phyloP scores from a whole-genome alignment of 2,329 filamentous ascomycete species.

The Ciborinia camelliae region DNA sequence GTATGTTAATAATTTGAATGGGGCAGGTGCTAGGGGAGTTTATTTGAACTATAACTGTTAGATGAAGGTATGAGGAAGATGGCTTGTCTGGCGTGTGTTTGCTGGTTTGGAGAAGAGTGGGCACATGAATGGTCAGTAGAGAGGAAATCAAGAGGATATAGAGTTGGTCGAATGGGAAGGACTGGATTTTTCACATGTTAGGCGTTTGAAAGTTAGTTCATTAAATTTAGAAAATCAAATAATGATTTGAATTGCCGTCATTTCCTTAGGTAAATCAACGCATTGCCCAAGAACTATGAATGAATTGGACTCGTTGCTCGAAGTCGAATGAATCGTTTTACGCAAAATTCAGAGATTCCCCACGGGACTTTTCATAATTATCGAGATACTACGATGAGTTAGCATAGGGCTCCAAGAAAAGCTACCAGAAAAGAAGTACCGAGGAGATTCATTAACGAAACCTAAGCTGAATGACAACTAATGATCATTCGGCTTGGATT shows the following conservation, averaged over 20 bases:
- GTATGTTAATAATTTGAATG: conserved; percentile 20
- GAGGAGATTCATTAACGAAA: background rate
- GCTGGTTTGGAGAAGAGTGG: background rate
- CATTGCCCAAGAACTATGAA: background rate
- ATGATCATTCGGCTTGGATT: background rate
- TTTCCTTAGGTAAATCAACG: background rate
- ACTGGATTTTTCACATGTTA: background rate
- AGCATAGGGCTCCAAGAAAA: background rate
- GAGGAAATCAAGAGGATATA: accelerated
- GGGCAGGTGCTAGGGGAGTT: conserved; percentile 19
- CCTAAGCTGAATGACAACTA: background rate
- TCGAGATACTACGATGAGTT: background rate
- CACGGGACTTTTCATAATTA: background rate
- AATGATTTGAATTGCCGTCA: background rate
- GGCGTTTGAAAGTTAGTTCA: background rate
- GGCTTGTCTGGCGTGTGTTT: background rate
- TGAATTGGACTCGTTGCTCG: background rate
- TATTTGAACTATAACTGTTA: conserved; percentile 26
- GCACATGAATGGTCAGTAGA: background rate
- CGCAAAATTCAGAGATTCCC: background rate
- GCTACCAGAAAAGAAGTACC: background rate
- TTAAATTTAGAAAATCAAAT: background rate
- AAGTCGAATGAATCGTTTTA: too few relatives aligned
- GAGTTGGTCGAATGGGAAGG: background rate
- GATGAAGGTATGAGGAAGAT: background rate